These are phyloP conservation scores for Tylopilus orsonianus DNA, from an alignment of 1,284 basidiomycete species.

Conservation along the genomic window DNA sequence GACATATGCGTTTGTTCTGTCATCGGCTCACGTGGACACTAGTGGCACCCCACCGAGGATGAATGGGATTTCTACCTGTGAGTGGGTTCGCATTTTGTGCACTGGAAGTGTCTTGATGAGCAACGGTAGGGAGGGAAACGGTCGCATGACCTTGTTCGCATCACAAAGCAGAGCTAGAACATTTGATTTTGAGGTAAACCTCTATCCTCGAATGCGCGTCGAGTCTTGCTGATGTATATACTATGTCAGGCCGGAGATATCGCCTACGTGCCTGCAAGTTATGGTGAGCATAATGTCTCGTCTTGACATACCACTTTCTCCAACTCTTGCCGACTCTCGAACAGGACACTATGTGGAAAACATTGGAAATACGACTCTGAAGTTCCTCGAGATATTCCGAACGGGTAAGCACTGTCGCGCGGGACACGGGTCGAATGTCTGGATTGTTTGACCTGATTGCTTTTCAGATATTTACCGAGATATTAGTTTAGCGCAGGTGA, in stretches of 20 bases:
- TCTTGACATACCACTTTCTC: not conserved
- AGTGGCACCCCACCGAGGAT: conserved; percentile 48
- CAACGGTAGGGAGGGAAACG: conserved; percentile 41
- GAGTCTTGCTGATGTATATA: not conserved
- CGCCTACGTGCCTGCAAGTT: conserved; percentile 50
- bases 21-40: no score
- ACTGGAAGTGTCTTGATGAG: not conserved
- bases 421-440: not conserved
- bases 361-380: conserved; percentile 54
- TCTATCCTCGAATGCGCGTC: not conserved
- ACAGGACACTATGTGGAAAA: conserved; percentile 67
- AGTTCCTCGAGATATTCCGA: conserved; percentile 60
- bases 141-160: conserved; percentile 43
- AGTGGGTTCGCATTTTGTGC: conserved; percentile 7
- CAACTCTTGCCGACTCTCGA: no score
- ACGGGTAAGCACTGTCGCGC: conserved; percentile 36
- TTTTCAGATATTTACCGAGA: conserved; percentile 47
- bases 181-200: conserved; percentile 39
- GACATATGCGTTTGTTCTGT: conserved; percentile 52
- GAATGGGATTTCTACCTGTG: conserved; percentile 38
- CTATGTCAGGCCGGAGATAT: conserved; percentile 58
- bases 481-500: conserved; percentile 57
- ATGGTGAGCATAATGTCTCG: conserved; percentile 32
- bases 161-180: conserved; percentile 39
- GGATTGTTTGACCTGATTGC: no score